Evolutionary conservation across 305 asterid species (phyloP).

Genomic region (Solanum hybrid): DNA sequence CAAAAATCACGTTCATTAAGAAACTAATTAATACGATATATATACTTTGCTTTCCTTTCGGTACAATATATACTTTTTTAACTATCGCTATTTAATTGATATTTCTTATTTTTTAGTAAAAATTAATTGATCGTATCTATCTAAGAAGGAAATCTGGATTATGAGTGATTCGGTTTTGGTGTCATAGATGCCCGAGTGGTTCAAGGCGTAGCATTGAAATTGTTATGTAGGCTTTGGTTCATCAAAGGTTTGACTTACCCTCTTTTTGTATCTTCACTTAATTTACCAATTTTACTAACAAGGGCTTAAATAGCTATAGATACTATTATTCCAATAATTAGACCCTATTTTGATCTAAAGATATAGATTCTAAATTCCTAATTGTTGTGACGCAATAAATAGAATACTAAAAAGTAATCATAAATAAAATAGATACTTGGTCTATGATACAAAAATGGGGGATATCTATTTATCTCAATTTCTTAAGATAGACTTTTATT

Average conservation of each 20-base stretch:
- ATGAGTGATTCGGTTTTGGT: too few relatives aligned
- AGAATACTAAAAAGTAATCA: neutral
- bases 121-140: neutral
- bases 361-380: too few relatives aligned
- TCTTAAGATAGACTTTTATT: neutral
- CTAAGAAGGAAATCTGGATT: too few relatives aligned
- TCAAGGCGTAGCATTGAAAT: neutral
- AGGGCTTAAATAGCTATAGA: neutral
- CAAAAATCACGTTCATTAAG: neutral
- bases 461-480: neutral
- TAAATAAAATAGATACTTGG: neutral
- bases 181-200: fast-evolving
- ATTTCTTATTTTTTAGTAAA: too few relatives aligned
- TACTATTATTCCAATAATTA: neutral
- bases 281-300: neutral
- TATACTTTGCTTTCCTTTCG: neutral
- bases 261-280: neutral
- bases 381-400: neutral
- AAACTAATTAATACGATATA: too few relatives aligned
- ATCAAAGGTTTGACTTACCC: too few relatives aligned
- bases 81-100: too few relatives aligned
- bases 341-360: neutral
- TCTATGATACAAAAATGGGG: neutral
- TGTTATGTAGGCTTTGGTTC: fast-evolving
- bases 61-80: too few relatives aligned